phyloP scores from a whole-genome alignment of 371 early-diverging fungal genomes.

The Amoeboaphelidium protococcarum region DNA sequence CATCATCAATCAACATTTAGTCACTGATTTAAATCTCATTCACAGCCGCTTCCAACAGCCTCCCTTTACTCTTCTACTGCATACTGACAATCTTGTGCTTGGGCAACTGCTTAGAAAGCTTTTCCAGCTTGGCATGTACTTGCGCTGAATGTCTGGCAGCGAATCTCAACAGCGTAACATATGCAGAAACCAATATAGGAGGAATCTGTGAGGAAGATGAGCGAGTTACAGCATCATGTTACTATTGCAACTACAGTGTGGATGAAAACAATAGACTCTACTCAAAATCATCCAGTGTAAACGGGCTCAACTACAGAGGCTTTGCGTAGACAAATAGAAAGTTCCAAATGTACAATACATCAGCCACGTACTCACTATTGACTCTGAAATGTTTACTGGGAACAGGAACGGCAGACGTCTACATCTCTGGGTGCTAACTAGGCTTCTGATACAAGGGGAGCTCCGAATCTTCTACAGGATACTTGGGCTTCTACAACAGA shows the following conservation, averaged over 20 bases:
- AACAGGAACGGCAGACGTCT: slow-evolving; percentile 12
- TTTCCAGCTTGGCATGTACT: slow-evolving; percentile 9
- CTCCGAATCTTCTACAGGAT: neutral
- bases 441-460: slow-evolving; percentile 18
- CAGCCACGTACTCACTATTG: neutral
- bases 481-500: slow-evolving; percentile 32
- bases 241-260: neutral
- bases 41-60: neutral
- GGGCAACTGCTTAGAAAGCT: neutral
- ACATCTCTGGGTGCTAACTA: neutral
- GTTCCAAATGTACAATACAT: neutral
- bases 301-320: neutral
- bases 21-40: neutral
- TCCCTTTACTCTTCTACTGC: too few species aligned
- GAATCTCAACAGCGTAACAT: slow-evolving; percentile 8
- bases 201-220: neutral
- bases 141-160: slow-evolving; percentile 20
- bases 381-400: neutral
- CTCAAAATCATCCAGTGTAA: slow-evolving; percentile 11
- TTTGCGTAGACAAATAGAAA: neutral
- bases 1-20: too few species aligned
- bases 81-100: neutral
- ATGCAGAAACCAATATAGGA: neutral
- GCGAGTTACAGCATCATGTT: neutral
- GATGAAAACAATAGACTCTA: neutral